phyloP scores from a whole-genome alignment of 352 stramenopile genomes.

The Globisporangium spiculum region DNA sequence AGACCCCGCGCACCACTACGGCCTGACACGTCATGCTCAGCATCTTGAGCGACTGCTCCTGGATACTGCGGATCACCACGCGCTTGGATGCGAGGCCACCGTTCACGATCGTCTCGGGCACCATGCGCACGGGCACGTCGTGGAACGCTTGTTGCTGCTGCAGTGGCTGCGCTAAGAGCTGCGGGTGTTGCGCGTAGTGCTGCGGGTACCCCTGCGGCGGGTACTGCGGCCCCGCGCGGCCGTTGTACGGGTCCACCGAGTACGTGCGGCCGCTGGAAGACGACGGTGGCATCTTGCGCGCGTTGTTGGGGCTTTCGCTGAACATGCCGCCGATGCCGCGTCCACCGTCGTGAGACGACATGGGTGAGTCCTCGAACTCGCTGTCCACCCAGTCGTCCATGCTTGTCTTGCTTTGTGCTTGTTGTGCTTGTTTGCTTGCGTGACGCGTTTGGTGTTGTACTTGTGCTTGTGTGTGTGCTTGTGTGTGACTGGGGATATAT shows the following conservation, averaged over 20 bases:
- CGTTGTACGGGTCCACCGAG: slow-evolving; percentile 31
- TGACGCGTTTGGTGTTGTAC: background rate
- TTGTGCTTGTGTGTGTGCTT: background rate
- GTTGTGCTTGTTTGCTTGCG: background rate
- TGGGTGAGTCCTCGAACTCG: slow-evolving; percentile 70
- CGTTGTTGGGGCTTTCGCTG: slow-evolving; percentile 61
- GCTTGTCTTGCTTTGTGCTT: background rate
- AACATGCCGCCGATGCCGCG: slow-evolving; percentile 64
- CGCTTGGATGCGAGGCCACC: slow-evolving; percentile 59
- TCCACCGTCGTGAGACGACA: slow-evolving; percentile 39
- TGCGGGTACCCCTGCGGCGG: slow-evolving; percentile 19
- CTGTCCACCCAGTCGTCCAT: slow-evolving; percentile 67
- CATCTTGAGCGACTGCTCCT: slow-evolving; percentile 79
- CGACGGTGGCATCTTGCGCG: slow-evolving; percentile 13
- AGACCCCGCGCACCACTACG: slow-evolving; percentile 71
- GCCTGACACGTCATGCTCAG: slow-evolving; percentile 65
- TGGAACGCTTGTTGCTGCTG: slow-evolving; percentile 33
- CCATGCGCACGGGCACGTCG: slow-evolving; percentile 52
- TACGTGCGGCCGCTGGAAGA: slow-evolving; percentile 29
- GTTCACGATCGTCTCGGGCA: slow-evolving; percentile 32
- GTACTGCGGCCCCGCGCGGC: slow-evolving; percentile 12
- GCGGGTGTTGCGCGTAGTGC: slow-evolving; percentile 19
- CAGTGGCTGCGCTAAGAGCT: slow-evolving; percentile 3
- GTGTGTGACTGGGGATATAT: background rate
- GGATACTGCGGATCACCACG: slow-evolving; percentile 64